Conservation (phyloP, 257 asterid species). For the Gentiana macrophylla region DNA sequence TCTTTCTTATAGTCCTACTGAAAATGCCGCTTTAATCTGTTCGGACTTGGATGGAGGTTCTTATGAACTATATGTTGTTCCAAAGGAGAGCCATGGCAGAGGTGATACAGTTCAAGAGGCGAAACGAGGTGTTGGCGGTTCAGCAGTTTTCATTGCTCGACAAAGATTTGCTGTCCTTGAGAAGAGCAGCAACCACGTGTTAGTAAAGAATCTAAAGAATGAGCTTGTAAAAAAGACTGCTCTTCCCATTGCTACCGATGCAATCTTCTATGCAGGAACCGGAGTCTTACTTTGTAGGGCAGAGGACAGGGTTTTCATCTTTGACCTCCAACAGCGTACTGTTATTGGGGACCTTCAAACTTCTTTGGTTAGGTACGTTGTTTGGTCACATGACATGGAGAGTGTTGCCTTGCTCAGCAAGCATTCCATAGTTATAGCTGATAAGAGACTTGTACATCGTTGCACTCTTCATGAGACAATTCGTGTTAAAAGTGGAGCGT, state of each 20-base stretch:
- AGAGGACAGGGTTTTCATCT: slow-evolving; percentile 86
- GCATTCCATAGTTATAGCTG: slow-evolving; percentile 93
- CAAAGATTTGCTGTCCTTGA: slow-evolving; percentile 95
- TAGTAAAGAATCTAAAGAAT: slow-evolving; percentile 72
- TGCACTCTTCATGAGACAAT: slow-evolving; percentile 98
- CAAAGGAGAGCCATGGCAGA: slow-evolving; percentile 75
- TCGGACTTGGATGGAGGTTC: slow-evolving; percentile 90
- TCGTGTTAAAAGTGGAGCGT: slow-evolving; percentile 97
- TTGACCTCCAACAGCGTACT: slow-evolving; percentile 86
- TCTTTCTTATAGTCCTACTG: slow-evolving; percentile 90
- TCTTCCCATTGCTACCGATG: slow-evolving; percentile 78
- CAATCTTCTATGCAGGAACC: slow-evolving; percentile 93
- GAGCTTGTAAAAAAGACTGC: slow-evolving; percentile 62
- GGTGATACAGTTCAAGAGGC: slow-evolving; percentile 88
- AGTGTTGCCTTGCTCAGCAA: slow-evolving; percentile 92
- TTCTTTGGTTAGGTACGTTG: slow-evolving; percentile 74
- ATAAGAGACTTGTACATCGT: slow-evolving; percentile 81
- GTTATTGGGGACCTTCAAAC: slow-evolving; percentile 83
- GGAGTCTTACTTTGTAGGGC: slow-evolving; percentile 93
- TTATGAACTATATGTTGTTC: slow-evolving; percentile 71
- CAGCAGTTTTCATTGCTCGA: slow-evolving; percentile 89
- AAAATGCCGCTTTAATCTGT: slow-evolving; percentile 83
- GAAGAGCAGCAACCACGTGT: slow-evolving; percentile 68
- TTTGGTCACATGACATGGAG: slow-evolving; percentile 96
- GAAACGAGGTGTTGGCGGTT: slow-evolving; percentile 79